These are phyloP conservation scores for Drosera spatulata DNA, from an alignment of 179 eudicot species.

Conservation along the genomic window DNA sequence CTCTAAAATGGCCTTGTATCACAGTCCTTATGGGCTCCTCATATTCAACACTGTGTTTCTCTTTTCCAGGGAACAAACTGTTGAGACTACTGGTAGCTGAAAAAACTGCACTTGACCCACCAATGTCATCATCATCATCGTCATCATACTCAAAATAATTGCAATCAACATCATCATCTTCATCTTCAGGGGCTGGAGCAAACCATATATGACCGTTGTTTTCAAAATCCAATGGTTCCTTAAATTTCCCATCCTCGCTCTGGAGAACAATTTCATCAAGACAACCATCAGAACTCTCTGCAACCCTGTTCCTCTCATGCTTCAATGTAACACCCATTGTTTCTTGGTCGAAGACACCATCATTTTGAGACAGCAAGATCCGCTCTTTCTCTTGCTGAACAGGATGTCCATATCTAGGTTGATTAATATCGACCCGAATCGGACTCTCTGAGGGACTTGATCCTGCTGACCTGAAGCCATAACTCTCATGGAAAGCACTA, in stretches of 20 bases:
- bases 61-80: conserved; percentile 29
- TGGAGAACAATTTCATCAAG: conserved; percentile 24
- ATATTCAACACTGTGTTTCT: conserved; percentile 36
- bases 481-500: conserved; percentile 58
- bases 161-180: conserved; percentile 47
- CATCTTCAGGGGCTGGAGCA: conserved; percentile 89
- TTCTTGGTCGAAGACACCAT: conserved; percentile 31
- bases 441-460: conserved; percentile 82
- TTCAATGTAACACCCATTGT: conserved; percentile 32
- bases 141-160: conserved; percentile 56
- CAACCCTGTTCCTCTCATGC: conserved; percentile 30
- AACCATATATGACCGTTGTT: conserved; percentile 70
- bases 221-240: conserved; percentile 66
- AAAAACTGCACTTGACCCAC: conserved; percentile 38
- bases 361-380: conserved; percentile 33
- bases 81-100: conserved; percentile 33
- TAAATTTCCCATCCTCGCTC: conserved; percentile 25
- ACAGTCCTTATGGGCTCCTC: conserved; percentile 50
- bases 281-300: conserved; percentile 22
- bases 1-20: conserved; percentile 85
- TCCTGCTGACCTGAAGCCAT: conserved; percentile 57
- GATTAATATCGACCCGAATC: conserved; percentile 47
- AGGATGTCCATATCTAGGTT: conserved; percentile 52
- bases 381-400: conserved; percentile 50
- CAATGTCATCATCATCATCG: conserved; percentile 81